phyloP scores from a whole-genome alignment of 2,329 filamentous ascomycete species.

The Colletotrichum cordylinicola region DNA sequence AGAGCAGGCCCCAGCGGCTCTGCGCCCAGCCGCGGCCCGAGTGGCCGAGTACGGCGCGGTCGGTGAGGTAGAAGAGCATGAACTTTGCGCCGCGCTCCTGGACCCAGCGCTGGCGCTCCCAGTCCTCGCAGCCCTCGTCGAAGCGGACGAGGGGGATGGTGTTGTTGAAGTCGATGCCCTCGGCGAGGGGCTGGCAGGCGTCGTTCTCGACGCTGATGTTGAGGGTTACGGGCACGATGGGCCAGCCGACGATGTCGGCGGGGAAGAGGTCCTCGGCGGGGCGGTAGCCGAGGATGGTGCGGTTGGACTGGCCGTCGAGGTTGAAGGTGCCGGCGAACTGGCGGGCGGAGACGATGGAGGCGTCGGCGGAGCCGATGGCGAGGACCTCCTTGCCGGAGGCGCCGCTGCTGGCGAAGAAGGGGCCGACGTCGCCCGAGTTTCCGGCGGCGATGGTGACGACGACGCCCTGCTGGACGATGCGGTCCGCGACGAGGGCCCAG shows the following conservation, averaged over 20 bases:
- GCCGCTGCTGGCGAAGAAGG: conserved; percentile 28
- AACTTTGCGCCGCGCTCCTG: conserved; percentile 31
- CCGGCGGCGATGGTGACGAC: conserved; percentile 25
- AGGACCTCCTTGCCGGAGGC: conserved; percentile 30
- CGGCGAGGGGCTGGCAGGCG: conserved; percentile 26
- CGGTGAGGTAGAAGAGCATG: conserved; percentile 38
- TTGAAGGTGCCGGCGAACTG: conserved; percentile 27
- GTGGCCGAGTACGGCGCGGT: conserved; percentile 20
- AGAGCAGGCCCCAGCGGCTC: conserved; percentile 10
- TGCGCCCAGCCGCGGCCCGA: conserved; percentile 13
- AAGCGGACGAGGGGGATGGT: conserved; percentile 16
- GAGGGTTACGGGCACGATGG: conserved; percentile 29
- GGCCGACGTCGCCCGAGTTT: conserved; percentile 22
- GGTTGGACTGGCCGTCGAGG: conserved; percentile 25
- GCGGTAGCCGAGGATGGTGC: conserved; percentile 28
- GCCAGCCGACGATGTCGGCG: conserved; percentile 25
- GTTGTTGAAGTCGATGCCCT: conserved; percentile 2
- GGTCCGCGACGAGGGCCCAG: conserved; percentile 46
- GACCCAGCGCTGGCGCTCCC: conserved; percentile 33
- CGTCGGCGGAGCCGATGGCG: conserved; percentile 24
- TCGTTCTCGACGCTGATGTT: conserved; percentile 29
- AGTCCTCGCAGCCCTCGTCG: conserved; percentile 11
- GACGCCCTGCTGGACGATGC: conserved; percentile 40
- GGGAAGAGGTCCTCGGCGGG: conserved; percentile 26
- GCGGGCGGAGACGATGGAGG: conserved; percentile 11